Evolutionary conservation across 306 rosid species (phyloP), one percentile per base, ranked within the genome.

Genomic region (Comarum palustre): DNA sequence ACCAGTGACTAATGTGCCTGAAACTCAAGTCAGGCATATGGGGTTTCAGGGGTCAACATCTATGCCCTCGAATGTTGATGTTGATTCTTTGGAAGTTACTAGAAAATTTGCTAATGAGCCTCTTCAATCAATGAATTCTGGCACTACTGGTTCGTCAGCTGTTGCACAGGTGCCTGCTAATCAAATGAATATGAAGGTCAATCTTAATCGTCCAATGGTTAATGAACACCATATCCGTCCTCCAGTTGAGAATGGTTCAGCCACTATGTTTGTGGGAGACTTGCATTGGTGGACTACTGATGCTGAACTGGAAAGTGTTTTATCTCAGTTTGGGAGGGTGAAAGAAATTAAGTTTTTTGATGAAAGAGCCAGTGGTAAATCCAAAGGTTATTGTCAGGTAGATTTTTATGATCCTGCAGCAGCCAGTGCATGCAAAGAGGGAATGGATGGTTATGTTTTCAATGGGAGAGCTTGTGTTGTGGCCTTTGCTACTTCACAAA

Each of bases 261-360:
- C 82, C 62, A 70, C 39, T 55, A 65, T 84, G 67, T 84, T 84
- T 73, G 88, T 84, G 60, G 88, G 88, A 48, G 88, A 84, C 20
- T 71, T 84, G 27, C 86, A 84, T 73, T 84, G 88, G 88, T 84
- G 88, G 88, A 84, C 88, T n/a, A 84, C 88, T 64, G 88, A 84
- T 79, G 75, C 86, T 36, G 88, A 84, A 69, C 54, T 82, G 42
- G 88, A 81, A 66, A 46, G 68, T 51, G 70, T 63, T 48, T 45
- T 81, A 43, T 75, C 79, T 22, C 81, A 81, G 61, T 84, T 81
- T 70, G 88, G 88, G 19, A 73, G 75, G 75, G 82, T 84, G 51
- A 84, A 84, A 80, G 88, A 84, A 73, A 71, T 82, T 32, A 84
- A 84, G 73, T 84, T 84, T 60, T 84, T 81, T 46, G 88, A 84